Conservation (phyloP, 2,329 filamentous ascomycete genomes). For the Elsinoe batatas region DNA sequence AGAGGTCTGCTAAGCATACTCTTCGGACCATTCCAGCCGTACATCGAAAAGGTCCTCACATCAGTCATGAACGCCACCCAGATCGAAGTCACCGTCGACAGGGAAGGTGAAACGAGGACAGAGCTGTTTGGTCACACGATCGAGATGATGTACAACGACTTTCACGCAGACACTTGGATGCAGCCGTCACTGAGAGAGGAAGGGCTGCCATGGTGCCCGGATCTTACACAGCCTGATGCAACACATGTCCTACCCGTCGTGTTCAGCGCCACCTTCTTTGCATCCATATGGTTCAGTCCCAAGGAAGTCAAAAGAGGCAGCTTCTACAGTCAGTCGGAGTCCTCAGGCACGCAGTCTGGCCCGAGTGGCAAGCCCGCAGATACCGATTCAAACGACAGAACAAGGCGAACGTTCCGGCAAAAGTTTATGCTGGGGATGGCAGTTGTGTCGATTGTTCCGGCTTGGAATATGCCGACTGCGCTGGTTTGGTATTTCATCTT, state of each 20-base stretch:
- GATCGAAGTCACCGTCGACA: background rate
- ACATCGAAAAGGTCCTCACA: background rate
- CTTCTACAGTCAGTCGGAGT: background rate
- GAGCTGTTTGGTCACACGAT: background rate
- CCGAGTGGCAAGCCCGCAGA: background rate
- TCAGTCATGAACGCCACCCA: background rate
- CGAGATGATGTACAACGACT: background rate
- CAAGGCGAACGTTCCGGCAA: slow-evolving; percentile 3
- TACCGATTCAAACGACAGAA: background rate
- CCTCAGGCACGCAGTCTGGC: no score
- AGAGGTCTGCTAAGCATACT: slow-evolving; percentile 10
- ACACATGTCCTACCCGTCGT: slow-evolving; percentile 2
- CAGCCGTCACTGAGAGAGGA: background rate
- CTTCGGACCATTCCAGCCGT: slow-evolving; percentile 7
- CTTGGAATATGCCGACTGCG: slow-evolving; percentile 10
- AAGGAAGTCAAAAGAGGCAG: background rate
- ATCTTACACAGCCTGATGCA: slow-evolving; percentile 4
- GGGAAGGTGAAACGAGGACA: background rate
- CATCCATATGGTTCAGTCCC: slow-evolving; percentile 9
- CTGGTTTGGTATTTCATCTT: slow-evolving; percentile 12
- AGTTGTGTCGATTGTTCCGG: slow-evolving; percentile 3
- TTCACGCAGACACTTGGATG: background rate
- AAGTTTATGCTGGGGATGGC: slow-evolving; percentile 10
- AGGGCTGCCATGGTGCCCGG: slow-evolving; percentile 6
- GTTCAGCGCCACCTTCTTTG: slow-evolving; percentile 10